These are phyloP conservation scores for Penicillium macrosclerotiorum DNA, from an alignment of 495 filamentous ascomycete genomes.

Conservation along the genomic window DNA sequence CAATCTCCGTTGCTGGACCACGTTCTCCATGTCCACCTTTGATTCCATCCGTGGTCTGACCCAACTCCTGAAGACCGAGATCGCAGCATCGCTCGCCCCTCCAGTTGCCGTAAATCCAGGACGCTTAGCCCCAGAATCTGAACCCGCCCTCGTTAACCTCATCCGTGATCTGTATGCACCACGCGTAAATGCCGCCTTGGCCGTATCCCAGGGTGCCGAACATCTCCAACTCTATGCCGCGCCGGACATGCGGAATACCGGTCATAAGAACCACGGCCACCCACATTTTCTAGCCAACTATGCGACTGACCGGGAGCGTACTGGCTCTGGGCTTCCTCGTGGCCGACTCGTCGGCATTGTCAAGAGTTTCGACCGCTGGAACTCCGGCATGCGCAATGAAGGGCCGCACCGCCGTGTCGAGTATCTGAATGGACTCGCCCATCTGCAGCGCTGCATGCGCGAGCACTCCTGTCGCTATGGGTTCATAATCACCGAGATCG, in stretches of 20 bases:
- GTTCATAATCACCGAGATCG: constrained; percentile 93
- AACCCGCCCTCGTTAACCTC: constrained; percentile 65
- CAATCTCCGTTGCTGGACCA: constrained; percentile 76
- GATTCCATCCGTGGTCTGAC: constrained; percentile 69
- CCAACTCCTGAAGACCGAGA: constrained; percentile 67
- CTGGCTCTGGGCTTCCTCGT: constrained; percentile 67
- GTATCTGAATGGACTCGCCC: constrained; percentile 79
- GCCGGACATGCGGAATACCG: constrained; percentile 51
- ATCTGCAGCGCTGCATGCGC: constrained; percentile 85
- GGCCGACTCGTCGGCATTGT: constrained; percentile 84
- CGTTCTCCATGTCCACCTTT: constrained; percentile 72
- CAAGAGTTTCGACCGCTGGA: constrained; percentile 89
- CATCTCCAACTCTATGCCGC: constrained; percentile 57
- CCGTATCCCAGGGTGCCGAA: constrained; percentile 61
- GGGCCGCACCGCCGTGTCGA: constrained; percentile 74
- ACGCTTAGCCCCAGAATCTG: constrained; percentile 68
- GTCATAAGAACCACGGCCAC: constrained; percentile 51
- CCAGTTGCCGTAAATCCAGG: constrained; percentile 48
- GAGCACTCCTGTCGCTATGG: constrained; percentile 90
- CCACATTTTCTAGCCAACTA: constrained; percentile 69
- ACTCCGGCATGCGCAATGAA: constrained; percentile 87
- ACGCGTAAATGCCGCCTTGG: constrained; percentile 75
- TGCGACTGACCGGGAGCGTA: constrained; percentile 66
- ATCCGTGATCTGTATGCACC: constrained; percentile 69
- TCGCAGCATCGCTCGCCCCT: constrained; percentile 63